Evolutionary conservation across 352 stramenopile genomes (phyloP).

Genomic region (Pythium phragmiticola): DNA sequence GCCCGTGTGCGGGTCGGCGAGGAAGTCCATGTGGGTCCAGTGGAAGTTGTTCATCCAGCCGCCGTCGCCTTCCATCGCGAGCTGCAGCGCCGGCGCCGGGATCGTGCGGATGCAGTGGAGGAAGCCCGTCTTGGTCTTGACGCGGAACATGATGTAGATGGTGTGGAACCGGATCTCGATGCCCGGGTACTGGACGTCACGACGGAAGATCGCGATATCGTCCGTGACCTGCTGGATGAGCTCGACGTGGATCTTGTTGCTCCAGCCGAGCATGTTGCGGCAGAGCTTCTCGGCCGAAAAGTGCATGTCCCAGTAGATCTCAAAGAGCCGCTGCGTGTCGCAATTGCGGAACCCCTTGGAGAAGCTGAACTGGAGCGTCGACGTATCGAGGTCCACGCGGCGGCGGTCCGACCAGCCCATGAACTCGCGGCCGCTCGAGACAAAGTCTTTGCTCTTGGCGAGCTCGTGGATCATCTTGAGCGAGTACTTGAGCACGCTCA

Average conservation of each 20-base stretch:
- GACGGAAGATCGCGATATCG: conserved; percentile 29
- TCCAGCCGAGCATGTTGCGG: conserved; percentile 30
- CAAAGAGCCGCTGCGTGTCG: conserved; percentile 28
- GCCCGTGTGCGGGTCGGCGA: conserved; percentile 21
- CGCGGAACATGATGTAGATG: conserved; percentile 33
- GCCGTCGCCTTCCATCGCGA: conserved; percentile 22
- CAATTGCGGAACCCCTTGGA: conserved; percentile 29
- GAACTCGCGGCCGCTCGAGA: conserved; percentile 28
- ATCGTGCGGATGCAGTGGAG: conserved; percentile 32
- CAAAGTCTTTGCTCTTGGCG: conserved; percentile 24
- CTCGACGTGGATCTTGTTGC: conserved; percentile 31
- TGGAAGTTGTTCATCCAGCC: conserved; percentile 37
- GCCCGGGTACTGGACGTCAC: conserved; percentile 28
- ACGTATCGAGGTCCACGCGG: conserved; percentile 22
- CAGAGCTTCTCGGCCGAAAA: conserved; percentile 30
- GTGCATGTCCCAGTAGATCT: conserved; percentile 33
- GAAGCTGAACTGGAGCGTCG: conserved; percentile 33
- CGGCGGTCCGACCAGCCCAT: conserved; percentile 30
- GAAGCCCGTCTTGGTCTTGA: conserved; percentile 26
- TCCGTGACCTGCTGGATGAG: conserved; percentile 29
- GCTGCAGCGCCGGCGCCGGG: conserved; percentile 18
- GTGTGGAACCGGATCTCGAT: conserved; percentile 29
- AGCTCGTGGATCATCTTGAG: conserved; percentile 30
- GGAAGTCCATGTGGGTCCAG: conserved; percentile 31
- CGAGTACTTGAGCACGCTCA: conserved; percentile 26